phyloP scores from a whole-genome alignment of 805 yeast genomes.

The Kluyveromyces starmeri region DNA sequence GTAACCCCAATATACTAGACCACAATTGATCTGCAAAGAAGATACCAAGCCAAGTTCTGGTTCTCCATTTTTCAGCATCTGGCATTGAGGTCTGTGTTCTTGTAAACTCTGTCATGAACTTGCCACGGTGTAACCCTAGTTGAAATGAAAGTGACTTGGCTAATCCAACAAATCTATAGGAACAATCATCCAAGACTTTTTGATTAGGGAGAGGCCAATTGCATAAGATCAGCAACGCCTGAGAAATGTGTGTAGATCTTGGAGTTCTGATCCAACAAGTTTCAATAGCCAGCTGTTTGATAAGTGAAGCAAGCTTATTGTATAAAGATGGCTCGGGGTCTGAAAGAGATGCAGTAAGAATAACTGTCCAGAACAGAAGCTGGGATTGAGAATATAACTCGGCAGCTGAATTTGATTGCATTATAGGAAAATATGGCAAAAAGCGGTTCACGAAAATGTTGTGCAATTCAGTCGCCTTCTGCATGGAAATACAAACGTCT shows the following conservation, averaged over 20 bases:
- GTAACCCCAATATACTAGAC: constrained; percentile 81
- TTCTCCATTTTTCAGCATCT: constrained; percentile 90
- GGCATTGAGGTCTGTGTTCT: constrained; percentile 83
- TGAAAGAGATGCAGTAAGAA: constrained; percentile 74
- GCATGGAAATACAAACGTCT: constrained; percentile 56
- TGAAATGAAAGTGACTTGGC: constrained; percentile 81
- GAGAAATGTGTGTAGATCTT: constrained; percentile 86
- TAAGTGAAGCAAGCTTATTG: constrained; percentile 62
- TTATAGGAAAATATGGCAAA: constrained; percentile 71
- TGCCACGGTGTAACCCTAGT: constrained; percentile 84
- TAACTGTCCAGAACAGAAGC: constrained; percentile 82
- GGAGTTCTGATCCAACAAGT: constrained; percentile 93
- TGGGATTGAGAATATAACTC: constrained; percentile 79
- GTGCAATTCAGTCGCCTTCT: constrained; percentile 67
- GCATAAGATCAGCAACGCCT: constrained; percentile 74
- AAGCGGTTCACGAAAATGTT: constrained; percentile 55
- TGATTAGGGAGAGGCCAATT: constrained; percentile 92
- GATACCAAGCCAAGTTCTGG: constrained; percentile 84
- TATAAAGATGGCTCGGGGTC: constrained; percentile 84
- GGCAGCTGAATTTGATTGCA: constrained; percentile 59
- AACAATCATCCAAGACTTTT: constrained; percentile 84
- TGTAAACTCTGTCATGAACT: constrained; percentile 82
- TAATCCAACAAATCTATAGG: constrained; percentile 78
- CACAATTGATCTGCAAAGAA: constrained; percentile 85
- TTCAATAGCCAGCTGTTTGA: constrained; percentile 81